Evolutionary conservation across 1,139 yeast genomes (phyloP), one percentile per base, ranked within the genome.

Genomic region (Blastobotrys aristatus): DNA sequence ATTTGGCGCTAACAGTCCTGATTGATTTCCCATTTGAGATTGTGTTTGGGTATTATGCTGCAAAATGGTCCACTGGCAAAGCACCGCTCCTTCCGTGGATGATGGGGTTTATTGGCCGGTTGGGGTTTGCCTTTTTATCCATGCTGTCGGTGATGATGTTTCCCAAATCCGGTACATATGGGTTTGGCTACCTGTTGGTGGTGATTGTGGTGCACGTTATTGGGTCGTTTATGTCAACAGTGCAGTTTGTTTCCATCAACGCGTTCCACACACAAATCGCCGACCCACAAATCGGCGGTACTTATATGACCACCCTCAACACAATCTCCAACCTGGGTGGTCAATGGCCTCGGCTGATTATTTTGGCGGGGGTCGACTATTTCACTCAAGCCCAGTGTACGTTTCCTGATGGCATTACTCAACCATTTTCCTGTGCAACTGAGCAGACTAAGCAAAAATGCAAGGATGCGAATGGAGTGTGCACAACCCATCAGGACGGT

Each of bases 11-110:
- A 14, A 87, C 97, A 0, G 98, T 92, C 0, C 69, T 92, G 46
- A 86, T 94, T 46, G 97, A 92, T 64, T 92, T 92, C 67, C 99
- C 99, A 6, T 89, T 92, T 67, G 98, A 94, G 65, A 84, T 92
- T 65, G 68, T 92, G 2, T 90, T 92, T 68, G 97, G 98, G 0
- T 92, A 89, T 64, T 90, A 89, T 60, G 96, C 96, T 1, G 98
- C 96, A 3, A 80, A 89, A 58, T 89, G 97, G 97, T 86, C 96
- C 0, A 76, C 82, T 0, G 92, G 94, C 0, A 70, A 74, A 41
- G 68, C 75, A 20, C 76, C 96, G 0, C 72, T 92, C 48, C 75
- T 75, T 42, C 97, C 98, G 0, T 92, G 98, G 98, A 65, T 90
- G 58, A 74, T 77, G 63, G 98, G 95, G 0, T 92, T 83, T 64